Base-by-base conservation (phyloP, 163 green algal genomes). In the Trebouxia gelatinosa region DNA sequence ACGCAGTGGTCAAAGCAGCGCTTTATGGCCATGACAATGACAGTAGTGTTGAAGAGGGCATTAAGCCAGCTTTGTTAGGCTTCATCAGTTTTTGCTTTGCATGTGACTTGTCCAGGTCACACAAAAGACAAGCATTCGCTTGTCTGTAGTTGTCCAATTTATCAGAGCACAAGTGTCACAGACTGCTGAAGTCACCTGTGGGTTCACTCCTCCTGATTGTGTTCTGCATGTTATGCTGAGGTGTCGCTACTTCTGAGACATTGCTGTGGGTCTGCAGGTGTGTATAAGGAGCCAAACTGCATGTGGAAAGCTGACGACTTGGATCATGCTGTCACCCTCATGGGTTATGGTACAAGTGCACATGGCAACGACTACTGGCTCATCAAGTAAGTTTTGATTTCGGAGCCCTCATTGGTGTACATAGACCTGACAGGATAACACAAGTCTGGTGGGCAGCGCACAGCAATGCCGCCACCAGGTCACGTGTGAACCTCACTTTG, bases 251-350 rank as follows among this genome's bases (percentile, higher is more conserved):
- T 59, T 59, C 48, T 19, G 58, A 38, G 58, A 32, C 13, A 2
- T 16, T 72, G 31, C 64, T 40, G 29, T 72, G 31, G 28, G n/a
- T 34, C 0, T 92, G 92, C 83, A 84, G 83, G 82, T 61, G 74
- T 79, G 35, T 81, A 83, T 70, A 57, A 75, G 35, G 80, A 84
- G 70, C 58, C 82, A 1, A 65, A 81, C 16, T 95, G 91, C 81
- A 65, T 76, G 28, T 85, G 26, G 43, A 85, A 86, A 39, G 39
- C 78, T 2, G 80, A 83, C 5, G 70, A 91, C 32, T 85, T 96
- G 64, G 89, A 96, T 80, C 92, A 97, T 75, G 85, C 85, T 26
- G 86, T 95, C 23, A 66, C 90, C 66, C 66, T 96, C 50, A 85
- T 94, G n/a, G 92, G 92, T 9, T 96, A 95, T 78, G 92, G 90